Evolutionary conservation across 2,329 filamentous ascomycete species (phyloP).

Genomic region (Aspergillus carbonarius): DNA sequence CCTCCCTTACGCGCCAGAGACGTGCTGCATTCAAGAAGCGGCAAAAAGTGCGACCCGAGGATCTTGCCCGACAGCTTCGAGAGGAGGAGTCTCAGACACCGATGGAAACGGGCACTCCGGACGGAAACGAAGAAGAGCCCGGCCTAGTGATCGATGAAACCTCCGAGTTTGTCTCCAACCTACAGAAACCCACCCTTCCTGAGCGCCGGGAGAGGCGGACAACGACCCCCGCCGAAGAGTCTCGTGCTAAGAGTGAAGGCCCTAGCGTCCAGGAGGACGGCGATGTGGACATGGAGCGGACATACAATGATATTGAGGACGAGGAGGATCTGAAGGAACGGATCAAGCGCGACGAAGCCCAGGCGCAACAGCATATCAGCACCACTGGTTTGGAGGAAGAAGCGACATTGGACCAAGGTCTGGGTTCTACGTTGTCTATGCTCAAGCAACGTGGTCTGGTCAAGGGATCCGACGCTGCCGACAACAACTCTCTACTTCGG

Average conservation of each 20-base stretch:
- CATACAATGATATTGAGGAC: constrained; percentile 53
- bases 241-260: constrained; percentile 21
- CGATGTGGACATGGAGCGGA: constrained; percentile 55
- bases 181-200: constrained; percentile 66
- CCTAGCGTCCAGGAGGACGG: constrained; percentile 42
- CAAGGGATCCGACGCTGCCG: constrained; percentile 60
- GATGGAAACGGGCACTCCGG: constrained; percentile 61
- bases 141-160: constrained; percentile 95
- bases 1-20: constrained; percentile 78
- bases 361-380: constrained; percentile 48
- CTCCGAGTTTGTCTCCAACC: constrained; percentile 85
- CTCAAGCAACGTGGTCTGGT: constrained; percentile 83
- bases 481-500: constrained; percentile 66
- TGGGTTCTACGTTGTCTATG: constrained; percentile 79
- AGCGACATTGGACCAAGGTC: constrained; percentile 71
- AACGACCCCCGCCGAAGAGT: constrained; percentile 36
- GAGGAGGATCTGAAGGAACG: constrained; percentile 52
- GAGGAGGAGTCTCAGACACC: constrained; percentile 57
- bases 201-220: constrained; percentile 49
- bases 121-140: constrained; percentile 52
- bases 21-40: constrained; percentile 85
- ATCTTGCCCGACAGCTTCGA: constrained; percentile 76
- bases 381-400: constrained; percentile 81
- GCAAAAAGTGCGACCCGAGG: constrained; percentile 81
- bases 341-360: constrained; percentile 48